Conservation (phyloP, 2,329 filamentous ascomycete species). For the Fusarium sp. region DNA sequence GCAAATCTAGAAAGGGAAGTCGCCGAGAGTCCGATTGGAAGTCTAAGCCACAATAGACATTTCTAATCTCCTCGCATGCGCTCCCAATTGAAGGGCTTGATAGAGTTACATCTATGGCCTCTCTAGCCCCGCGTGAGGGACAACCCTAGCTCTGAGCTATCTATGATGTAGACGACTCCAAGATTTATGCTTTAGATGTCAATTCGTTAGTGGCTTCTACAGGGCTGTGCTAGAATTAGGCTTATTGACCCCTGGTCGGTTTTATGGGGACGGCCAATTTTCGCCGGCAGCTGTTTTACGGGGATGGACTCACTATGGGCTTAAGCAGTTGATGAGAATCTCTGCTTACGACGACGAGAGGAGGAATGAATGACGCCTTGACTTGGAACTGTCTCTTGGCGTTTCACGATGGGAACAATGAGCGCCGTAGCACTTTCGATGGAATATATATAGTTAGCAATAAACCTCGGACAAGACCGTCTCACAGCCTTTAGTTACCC, state of each 20-base stretch:
- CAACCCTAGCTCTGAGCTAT: not conserved
- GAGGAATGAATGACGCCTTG: slow-evolving; percentile 28
- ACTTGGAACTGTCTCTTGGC: not conserved
- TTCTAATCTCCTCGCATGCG: slow-evolving; percentile 9
- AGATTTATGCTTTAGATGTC: not conserved
- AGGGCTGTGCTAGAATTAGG: slow-evolving; percentile 30
- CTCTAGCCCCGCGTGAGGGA: not conserved
- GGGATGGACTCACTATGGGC: not conserved
- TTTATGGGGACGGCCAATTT: slow-evolving; percentile 32
- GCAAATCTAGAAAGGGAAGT: slow-evolving; percentile 26
- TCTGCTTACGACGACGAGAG: not conserved
- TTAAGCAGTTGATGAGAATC: not conserved
- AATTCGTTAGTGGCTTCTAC: not conserved
- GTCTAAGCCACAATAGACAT: slow-evolving; percentile 29
- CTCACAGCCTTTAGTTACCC: no score
- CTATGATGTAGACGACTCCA: slow-evolving; percentile 35
- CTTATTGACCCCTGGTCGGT: slow-evolving; percentile 22
- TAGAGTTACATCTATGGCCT: not conserved
- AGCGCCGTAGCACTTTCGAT: not conserved
- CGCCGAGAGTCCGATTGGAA: slow-evolving; percentile 23
- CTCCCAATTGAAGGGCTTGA: not conserved
- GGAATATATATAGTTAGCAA: slow-evolving; percentile 13
- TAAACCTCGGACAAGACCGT: not conserved
- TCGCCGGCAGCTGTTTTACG: slow-evolving; percentile 19
- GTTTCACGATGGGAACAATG: not conserved